These are phyloP conservation scores for Ceratocystis alfenasii DNA, from an alignment of 2,329 filamentous ascomycete species.

Conservation along the genomic window DNA sequence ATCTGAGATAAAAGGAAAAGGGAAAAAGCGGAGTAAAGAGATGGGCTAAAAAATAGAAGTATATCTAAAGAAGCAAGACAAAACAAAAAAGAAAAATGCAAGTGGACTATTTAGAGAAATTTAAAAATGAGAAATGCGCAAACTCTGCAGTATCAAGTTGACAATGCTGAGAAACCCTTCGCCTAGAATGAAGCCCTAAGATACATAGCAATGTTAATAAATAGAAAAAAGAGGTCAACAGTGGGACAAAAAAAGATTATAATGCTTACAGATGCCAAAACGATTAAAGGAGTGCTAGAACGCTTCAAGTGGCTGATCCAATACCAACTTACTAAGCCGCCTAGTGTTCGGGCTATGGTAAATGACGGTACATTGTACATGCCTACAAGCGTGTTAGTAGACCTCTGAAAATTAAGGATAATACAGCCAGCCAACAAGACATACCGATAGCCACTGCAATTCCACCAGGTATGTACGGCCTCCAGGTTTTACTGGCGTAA, in stretches of 20 bases:
- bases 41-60: neutral
- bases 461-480: constrained; percentile 70
- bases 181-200: constrained; percentile 71
- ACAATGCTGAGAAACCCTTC: constrained; percentile 88
- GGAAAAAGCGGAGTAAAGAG: neutral
- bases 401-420: neutral
- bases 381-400: constrained; percentile 35
- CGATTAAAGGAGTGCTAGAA: constrained; percentile 65
- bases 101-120: neutral
- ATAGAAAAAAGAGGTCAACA: neutral
- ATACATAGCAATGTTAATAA: constrained; percentile 8
- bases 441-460: constrained; percentile 87
- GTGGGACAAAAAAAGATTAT: constrained; percentile 17
- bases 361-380: constrained; percentile 99
- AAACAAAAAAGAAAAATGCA: neutral
- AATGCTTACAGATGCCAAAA: constrained; percentile 57
- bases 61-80: neutral
- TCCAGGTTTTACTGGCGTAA: constrained; percentile 48
- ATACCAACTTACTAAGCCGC: constrained; percentile 63
- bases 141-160: constrained; percentile 71
- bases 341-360: constrained; percentile 74
- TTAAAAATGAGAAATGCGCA: constrained; percentile 60
- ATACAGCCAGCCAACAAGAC: constrained; percentile 17
- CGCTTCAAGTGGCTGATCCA: constrained; percentile 49
- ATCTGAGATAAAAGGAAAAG: constrained; percentile 27